Conservation (phyloP, 2,329 filamentous ascomycete genomes). For the Verticillium longisporum region DNA sequence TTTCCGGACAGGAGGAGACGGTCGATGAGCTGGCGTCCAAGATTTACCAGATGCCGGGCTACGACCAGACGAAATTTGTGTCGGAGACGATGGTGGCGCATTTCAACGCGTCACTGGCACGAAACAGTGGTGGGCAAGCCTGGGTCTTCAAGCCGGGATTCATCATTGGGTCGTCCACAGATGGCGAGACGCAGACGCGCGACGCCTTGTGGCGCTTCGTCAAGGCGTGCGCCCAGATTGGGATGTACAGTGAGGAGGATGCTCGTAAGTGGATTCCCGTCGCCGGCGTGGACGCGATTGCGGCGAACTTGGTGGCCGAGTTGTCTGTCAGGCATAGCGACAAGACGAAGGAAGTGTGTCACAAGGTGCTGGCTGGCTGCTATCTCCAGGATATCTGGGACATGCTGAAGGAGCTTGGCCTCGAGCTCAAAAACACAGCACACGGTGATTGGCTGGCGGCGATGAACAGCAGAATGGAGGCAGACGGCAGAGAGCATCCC, state of each 20-base stretch:
- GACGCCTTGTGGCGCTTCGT: conserved; percentile 16
- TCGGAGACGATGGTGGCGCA: conserved; percentile 10
- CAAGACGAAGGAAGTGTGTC: not conserved
- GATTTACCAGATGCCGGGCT: conserved; percentile 5
- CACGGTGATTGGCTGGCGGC: not conserved
- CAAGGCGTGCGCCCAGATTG: conserved; percentile 8
- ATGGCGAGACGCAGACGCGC: conserved; percentile 15
- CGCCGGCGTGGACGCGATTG: conserved; percentile 5
- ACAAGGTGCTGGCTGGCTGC: conserved; percentile 9
- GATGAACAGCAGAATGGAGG: not conserved
- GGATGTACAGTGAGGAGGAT: conserved; percentile 4
- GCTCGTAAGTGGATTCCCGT: conserved; percentile 11
- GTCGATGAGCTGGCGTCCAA: not conserved
- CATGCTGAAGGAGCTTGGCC: conserved; percentile 4
- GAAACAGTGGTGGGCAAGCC: not conserved
- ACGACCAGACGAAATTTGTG: conserved; percentile 16
- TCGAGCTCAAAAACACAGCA: not conserved
- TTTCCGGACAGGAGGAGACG: conserved; percentile 5
- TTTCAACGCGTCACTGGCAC: not conserved
- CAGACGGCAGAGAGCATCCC: not conserved
- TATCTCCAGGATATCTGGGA: conserved; percentile 13
- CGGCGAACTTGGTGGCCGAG: conserved; percentile 7
- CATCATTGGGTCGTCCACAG: conserved; percentile 12
- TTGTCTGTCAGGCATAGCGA: conserved; percentile 5
- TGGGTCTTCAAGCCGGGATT: conserved; percentile 15